Evolutionary conservation across 2,329 filamentous ascomycete species (phyloP).

Genomic region (Lasiodiplodia gonubiensis): DNA sequence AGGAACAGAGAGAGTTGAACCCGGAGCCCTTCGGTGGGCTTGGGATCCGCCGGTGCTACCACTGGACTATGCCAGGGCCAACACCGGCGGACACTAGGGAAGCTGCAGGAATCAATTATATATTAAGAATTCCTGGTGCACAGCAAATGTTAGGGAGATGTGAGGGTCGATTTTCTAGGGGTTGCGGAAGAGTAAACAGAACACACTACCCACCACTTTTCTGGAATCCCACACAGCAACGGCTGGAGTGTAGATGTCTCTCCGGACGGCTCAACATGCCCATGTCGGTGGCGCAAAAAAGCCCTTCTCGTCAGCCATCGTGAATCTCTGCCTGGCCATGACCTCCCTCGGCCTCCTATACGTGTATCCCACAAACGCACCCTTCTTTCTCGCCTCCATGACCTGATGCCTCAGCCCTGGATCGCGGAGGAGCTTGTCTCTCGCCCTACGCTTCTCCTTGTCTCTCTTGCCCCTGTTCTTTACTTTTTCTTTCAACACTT

Average conservation of each 20-base stretch:
- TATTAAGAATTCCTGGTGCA: background rate
- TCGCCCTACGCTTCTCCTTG: slow-evolving; percentile 76
- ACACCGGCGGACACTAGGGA: background rate
- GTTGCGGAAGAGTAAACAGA: background rate
- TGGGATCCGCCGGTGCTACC: background rate
- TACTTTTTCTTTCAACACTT: background rate
- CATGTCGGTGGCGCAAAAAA: background rate
- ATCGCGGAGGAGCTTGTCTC: slow-evolving; percentile 86
- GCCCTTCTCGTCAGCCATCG: background rate
- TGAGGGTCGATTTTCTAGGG: background rate
- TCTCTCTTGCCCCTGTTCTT: slow-evolving; percentile 50
- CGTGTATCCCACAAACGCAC: slow-evolving; percentile 88
- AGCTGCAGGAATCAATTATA: background rate
- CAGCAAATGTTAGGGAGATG: background rate
- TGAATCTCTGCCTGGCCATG: background rate
- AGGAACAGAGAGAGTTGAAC: background rate
- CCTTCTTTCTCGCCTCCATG: slow-evolving; percentile 80
- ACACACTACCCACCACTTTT: background rate
- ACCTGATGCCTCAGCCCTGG: slow-evolving; percentile 67
- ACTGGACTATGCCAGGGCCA: background rate
- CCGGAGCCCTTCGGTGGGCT: background rate
- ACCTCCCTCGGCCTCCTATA: slow-evolving; percentile 64
- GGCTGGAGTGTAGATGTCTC: background rate
- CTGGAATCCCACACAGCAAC: background rate
- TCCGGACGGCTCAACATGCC: background rate